phyloP scores from a whole-genome alignment of 108 stramenopile genomes.

The Skeletonema menzelii region DNA sequence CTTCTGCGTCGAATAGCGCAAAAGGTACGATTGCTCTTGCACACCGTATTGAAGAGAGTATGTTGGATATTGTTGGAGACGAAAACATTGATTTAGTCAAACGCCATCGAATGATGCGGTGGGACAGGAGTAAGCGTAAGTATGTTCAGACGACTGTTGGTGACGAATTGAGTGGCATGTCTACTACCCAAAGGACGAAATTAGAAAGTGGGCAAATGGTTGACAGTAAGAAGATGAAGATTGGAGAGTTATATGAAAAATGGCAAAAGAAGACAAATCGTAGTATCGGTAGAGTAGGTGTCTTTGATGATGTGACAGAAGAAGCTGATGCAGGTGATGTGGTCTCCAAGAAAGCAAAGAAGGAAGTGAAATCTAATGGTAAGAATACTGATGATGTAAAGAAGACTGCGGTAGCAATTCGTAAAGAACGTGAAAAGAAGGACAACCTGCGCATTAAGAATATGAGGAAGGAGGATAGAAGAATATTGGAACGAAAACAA shows the following conservation, averaged over 20 bases:
- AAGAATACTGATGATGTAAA: constrained; percentile 29
- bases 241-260: constrained; percentile 94
- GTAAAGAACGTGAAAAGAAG: constrained; percentile 74
- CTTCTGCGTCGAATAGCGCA: constrained; percentile 57
- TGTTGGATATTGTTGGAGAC: constrained; percentile 96
- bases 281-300: constrained; percentile 82
- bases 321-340: constrained; percentile 41
- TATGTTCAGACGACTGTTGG: constrained; percentile 91
- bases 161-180: constrained; percentile 74
- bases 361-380: constrained; percentile 17
- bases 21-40: constrained; percentile 65
- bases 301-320: constrained; percentile 79
- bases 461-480: constrained; percentile 69
- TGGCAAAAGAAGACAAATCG: constrained; percentile 96
- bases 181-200: constrained; percentile 74
- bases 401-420: constrained; percentile 66
- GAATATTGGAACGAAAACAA: constrained; percentile 36
- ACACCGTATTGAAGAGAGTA: constrained; percentile 80
- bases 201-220: constrained; percentile 85
- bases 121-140: constrained; percentile 95
- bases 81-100: constrained; percentile 90
- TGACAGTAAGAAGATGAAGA: constrained; percentile 89
- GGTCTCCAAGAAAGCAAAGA: constrained; percentile 44
- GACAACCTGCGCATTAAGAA: constrained; percentile 85
- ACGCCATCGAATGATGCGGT: constrained; percentile 91